A percentile compares a stretch with the other conserved stretches of the same genome.
These are phyloP conservation scores for Termitomyces sp. DNA, from an alignment of 768 basidiomycete genomes.

Conservation along the genomic window DNA sequence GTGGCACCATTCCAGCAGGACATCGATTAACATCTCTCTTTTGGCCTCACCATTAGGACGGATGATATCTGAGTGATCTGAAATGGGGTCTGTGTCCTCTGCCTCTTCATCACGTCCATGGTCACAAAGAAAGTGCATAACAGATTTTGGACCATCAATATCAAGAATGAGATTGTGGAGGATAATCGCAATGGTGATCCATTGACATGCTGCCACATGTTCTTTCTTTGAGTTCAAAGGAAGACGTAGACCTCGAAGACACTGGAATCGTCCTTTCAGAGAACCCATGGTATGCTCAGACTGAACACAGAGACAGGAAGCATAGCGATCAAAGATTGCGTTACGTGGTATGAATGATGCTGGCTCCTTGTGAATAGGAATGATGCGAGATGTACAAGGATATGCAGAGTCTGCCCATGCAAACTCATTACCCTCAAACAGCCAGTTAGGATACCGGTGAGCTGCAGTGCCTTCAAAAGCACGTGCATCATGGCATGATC, in stretches of 20 bases:
- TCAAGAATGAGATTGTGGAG: constrained; percentile 35
- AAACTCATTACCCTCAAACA: constrained; percentile 20
- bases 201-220: constrained; percentile 15
- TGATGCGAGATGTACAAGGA: constrained; percentile 18
- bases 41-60: neutral
- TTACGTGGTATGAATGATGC: constrained; percentile 22
- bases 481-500: neutral
- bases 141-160: constrained; percentile 26
- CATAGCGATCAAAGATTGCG: constrained; percentile 25
- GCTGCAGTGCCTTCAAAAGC: constrained; percentile 7
- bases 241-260: constrained; percentile 24
- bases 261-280: constrained; percentile 12
- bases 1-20: neutral
- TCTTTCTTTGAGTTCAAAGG: constrained; percentile 26
- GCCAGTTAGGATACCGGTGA: constrained; percentile 15
- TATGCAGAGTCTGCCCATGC: constrained; percentile 26
- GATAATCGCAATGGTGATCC: constrained; percentile 27
- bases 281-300: constrained; percentile 35
- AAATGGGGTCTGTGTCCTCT: constrained; percentile 12
- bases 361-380: constrained; percentile 31
- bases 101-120: constrained; percentile 16
- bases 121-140: constrained; percentile 10
- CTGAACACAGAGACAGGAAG: constrained; percentile 23
- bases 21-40: neutral
- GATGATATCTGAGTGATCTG: neutral